phyloP scores from a whole-genome alignment of 441 rosid genomes.

The Breynia disticha region DNA sequence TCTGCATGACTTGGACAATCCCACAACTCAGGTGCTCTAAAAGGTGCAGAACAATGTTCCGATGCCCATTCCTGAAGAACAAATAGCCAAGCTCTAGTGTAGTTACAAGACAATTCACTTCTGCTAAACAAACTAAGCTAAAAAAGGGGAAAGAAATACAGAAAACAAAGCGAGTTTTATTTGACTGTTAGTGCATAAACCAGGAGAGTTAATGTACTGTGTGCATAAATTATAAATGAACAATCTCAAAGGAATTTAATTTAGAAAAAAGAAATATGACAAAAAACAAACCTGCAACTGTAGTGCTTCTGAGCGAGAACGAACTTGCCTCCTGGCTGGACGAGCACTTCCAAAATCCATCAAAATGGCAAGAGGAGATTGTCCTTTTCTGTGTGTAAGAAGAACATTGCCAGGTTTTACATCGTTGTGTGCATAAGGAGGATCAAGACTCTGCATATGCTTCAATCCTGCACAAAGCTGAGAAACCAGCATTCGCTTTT shows the following conservation, averaged over 20 bases:
- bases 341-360: slow-evolving; percentile 99
- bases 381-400: slow-evolving; percentile 76
- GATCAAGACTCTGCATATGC: slow-evolving; percentile 89
- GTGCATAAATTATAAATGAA: neutral
- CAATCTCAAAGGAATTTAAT: neutral
- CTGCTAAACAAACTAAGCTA: neutral
- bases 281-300: slow-evolving; percentile 62
- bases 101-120: slow-evolving; percentile 5
- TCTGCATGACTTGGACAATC: slow-evolving; percentile 93
- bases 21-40: slow-evolving; percentile 99
- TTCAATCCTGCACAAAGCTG: slow-evolving; percentile 97
- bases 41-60: slow-evolving; percentile 94
- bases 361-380: slow-evolving; percentile 75
- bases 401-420: slow-evolving; percentile 99
- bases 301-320: slow-evolving; percentile 86
- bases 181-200: no score
- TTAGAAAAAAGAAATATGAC: neutral
- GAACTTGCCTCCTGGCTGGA: slow-evolving; percentile 77
- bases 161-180: no score
- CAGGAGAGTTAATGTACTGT: no score
- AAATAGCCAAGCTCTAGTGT: slow-evolving; percentile 14
- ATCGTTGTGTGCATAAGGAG: slow-evolving; percentile 99
- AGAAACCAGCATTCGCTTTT: slow-evolving; percentile 17
- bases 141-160: neutral
- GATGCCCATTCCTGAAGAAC: slow-evolving; percentile 82